Conservation (phyloP, 192 early-diverging fungal species). For the Ambispora gerdemannii region DNA sequence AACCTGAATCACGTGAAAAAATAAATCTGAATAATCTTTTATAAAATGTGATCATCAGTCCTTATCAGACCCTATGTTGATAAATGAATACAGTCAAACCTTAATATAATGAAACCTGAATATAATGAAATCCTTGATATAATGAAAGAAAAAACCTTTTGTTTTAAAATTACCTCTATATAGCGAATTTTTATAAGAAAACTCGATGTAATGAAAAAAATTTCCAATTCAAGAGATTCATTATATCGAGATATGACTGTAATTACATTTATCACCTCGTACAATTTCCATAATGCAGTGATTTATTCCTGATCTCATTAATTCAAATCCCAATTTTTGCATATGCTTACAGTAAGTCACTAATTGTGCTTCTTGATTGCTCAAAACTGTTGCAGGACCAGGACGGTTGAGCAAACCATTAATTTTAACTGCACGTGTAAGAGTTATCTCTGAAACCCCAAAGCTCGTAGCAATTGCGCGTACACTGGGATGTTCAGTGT, state of each 20-base stretch:
- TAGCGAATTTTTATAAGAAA: no score
- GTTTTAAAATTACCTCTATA: no score
- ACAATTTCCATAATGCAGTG: constrained; percentile 14
- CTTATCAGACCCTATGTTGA: not conserved
- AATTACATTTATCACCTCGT: not conserved
- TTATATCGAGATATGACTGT: no score
- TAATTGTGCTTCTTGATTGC: constrained; percentile 10
- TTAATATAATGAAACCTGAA: no score
- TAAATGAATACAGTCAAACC: no score
- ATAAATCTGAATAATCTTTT: no score
- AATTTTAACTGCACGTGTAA: constrained; percentile 20
- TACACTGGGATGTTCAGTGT: constrained; percentile 7
- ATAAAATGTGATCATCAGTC: not conserved
- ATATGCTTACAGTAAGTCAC: constrained; percentile 20
- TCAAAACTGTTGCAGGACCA: constrained; percentile 7
- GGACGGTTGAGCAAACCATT: constrained; percentile 6
- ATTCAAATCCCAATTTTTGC: constrained; percentile 14
- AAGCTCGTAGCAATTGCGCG: constrained; percentile 6
- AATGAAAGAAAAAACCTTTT: no score
- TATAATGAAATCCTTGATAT: no score
- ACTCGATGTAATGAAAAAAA: no score
- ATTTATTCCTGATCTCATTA: constrained; percentile 15
- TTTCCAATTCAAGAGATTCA: no score
- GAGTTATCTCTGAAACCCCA: not conserved
- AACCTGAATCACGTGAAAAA: no score